Conservation (phyloP, 257 asterid genomes). For the Penstemon newberryi region DNA sequence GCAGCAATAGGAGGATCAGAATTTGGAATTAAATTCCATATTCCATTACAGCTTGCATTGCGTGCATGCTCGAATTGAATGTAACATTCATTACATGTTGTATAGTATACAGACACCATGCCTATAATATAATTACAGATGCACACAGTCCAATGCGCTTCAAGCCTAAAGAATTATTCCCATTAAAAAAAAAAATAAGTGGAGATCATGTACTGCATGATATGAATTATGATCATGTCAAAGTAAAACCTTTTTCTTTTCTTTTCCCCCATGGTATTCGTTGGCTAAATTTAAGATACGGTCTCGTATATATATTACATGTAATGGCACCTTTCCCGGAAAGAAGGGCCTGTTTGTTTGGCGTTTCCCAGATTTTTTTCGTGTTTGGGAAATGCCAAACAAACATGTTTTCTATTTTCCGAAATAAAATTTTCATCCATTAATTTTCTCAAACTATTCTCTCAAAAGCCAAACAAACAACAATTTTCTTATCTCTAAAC, state of each 20-base stretch:
- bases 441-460: no score
- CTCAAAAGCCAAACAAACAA: no score
- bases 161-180: background rate
- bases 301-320: no score
- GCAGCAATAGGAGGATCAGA: background rate
- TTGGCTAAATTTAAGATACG: no score
- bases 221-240: background rate
- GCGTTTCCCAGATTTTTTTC: no score
- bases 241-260: background rate
- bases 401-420: no score
- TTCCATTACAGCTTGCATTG: background rate
- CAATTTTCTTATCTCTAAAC: no score
- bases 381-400: no score
- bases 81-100: slow-evolving; percentile 9
- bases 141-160: slow-evolving; percentile 12
- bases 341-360: no score
- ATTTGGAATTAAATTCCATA: slow-evolving; percentile 9
- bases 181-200: background rate
- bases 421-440: no score
- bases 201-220: background rate
- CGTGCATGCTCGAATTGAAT: background rate
- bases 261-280: no score
- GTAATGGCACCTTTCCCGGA: no score
- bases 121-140: background rate
- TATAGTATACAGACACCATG: background rate